Evolutionary conservation across 2,329 filamentous ascomycete species (phyloP), one percentile per base, ranked within the genome.

Genomic region (Talaromyces sp.): DNA sequence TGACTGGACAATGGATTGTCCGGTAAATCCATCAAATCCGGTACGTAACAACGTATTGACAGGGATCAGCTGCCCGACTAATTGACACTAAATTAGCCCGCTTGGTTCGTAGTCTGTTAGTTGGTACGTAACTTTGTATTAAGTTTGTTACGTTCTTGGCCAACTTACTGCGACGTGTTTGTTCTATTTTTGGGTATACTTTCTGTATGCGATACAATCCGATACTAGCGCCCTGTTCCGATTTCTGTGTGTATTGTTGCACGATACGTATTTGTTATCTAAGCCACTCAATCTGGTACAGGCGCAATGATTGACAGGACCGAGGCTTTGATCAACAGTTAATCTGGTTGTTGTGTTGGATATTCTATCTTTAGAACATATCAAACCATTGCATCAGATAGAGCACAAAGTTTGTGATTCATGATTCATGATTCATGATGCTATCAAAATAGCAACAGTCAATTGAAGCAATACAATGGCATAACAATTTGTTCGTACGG

Each of bases 331-430:
- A 43, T 43, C 57, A 60, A n/a, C 22, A 13, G 19, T 33, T 43
- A 45, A 11, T 60, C 22, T 2, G 11, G 19, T 57, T 41, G 33
- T 57, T 37, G n/a, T 19, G 10, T 22, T 31, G 57, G 22, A 35
- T 60, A 33, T 60, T 60, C 57, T 60, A 60, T 56, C 52, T 56
- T 37, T 56, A 56, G 52, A 37, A 56, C 33, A 37, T 33, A 35
- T 56, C n/a, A 14, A 22, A 54, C 31, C 33, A 22, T 37, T 22
- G 52, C n/a, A 56, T 22, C 24, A 31, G 24, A 52, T 56, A 56
- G 16, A 37, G 4, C 19, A 19, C n/a, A 56, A 22, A 56, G 19
- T 14, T 13, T 37, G 24, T 39, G 19, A 56, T 37, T 56, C 16
- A 37, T 35, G n/a, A 27, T 4, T 22, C 22, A 22, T 22, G 22